A percentile compares a stretch with the other conserved stretches of the same genome.
These are phyloP conservation scores for Laguncularia racemosa DNA, from an alignment of 345 rosid genomes.

Conservation along the genomic window DNA sequence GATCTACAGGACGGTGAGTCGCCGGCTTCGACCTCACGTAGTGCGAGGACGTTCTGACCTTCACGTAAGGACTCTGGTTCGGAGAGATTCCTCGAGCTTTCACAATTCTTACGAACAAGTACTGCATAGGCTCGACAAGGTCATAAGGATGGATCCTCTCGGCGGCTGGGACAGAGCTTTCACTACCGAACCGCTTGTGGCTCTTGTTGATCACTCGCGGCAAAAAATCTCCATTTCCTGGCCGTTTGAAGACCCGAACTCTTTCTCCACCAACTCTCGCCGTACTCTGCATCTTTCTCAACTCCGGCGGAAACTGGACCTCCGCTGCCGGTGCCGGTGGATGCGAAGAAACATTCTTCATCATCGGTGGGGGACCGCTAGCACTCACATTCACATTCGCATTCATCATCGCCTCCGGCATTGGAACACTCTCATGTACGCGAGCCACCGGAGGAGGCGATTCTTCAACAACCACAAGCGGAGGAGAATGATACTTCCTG, in stretches of 20 bases:
- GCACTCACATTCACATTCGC: background rate
- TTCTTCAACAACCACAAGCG: slow-evolving; percentile 47
- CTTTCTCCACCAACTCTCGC: slow-evolving; percentile 40
- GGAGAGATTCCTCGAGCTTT: slow-evolving; percentile 70
- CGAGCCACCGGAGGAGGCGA: slow-evolving; percentile 33
- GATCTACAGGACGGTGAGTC: slow-evolving; percentile 47
- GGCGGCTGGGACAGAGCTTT: slow-evolving; percentile 1
- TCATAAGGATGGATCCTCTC: slow-evolving; percentile 55
- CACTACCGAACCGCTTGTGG: slow-evolving; percentile 23
- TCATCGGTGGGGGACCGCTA: slow-evolving; percentile 5
- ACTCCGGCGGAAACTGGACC: slow-evolving; percentile 34
- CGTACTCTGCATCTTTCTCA: slow-evolving; percentile 62
- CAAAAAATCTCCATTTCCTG: slow-evolving; percentile 46
- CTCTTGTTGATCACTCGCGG: slow-evolving; percentile 51
- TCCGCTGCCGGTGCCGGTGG: slow-evolving; percentile 5
- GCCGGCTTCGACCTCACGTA: slow-evolving; percentile 43
- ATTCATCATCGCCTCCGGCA: slow-evolving; percentile 9
- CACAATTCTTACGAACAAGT: slow-evolving; percentile 61
- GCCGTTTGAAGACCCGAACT: slow-evolving; percentile 40
- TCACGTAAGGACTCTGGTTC: slow-evolving; percentile 57
- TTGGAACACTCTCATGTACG: slow-evolving; percentile 17
- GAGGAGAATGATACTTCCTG: slow-evolving; percentile 32
- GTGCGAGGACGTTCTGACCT: slow-evolving; percentile 51
- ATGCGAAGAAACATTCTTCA: background rate
- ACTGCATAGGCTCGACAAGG: slow-evolving; percentile 91